Evolutionary conservation across 768 basidiomycete species (phyloP).

Genomic region (Boletus tylopilopsis): DNA sequence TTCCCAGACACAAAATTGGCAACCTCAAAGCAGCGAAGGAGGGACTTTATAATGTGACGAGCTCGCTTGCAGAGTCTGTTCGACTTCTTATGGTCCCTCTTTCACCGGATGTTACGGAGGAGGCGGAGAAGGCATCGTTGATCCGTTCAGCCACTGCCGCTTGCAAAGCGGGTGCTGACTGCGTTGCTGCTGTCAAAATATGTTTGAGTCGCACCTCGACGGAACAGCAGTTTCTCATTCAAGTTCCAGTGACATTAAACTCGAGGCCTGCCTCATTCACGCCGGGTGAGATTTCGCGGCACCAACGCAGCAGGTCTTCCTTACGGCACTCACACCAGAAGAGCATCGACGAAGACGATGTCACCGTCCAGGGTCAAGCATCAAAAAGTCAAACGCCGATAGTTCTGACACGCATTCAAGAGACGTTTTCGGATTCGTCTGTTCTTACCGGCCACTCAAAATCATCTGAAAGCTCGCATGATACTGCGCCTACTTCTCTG

Average conservation of each 20-base stretch:
- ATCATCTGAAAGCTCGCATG: conserved; percentile 43
- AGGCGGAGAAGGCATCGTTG: conserved; percentile 74
- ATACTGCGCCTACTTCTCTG: conserved; percentile 47
- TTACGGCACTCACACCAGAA: conserved; percentile 35
- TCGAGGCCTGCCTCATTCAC: conserved; percentile 42
- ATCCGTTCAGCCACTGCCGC: conserved; percentile 86
- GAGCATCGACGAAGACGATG: conserved; percentile 54
- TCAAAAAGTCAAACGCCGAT: conserved; percentile 24
- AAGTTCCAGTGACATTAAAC: conserved; percentile 51
- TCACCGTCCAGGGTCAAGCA: conserved; percentile 52
- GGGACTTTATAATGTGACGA: conserved; percentile 79
- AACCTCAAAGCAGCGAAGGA: conserved; percentile 72
- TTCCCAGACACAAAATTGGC: conserved; percentile 59
- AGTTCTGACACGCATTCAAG: conserved; percentile 28
- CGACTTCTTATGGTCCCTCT: conserved; percentile 63
- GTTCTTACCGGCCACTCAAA: conserved; percentile 40
- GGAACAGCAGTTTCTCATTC: conserved; percentile 63
- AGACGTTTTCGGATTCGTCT: conserved; percentile 50
- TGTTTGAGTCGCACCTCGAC: conserved; percentile 65
- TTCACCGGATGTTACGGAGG: conserved; percentile 55
- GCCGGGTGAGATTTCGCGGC: conserved; percentile 45
- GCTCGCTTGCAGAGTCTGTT: conserved; percentile 83
- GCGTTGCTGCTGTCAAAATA: conserved; percentile 79
- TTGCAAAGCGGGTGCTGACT: conserved; percentile 84
- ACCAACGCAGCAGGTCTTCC: conserved; percentile 36